Evolutionary conservation across 129 eudicot species (phyloP).

Genomic region (Cynara cardunculus): DNA sequence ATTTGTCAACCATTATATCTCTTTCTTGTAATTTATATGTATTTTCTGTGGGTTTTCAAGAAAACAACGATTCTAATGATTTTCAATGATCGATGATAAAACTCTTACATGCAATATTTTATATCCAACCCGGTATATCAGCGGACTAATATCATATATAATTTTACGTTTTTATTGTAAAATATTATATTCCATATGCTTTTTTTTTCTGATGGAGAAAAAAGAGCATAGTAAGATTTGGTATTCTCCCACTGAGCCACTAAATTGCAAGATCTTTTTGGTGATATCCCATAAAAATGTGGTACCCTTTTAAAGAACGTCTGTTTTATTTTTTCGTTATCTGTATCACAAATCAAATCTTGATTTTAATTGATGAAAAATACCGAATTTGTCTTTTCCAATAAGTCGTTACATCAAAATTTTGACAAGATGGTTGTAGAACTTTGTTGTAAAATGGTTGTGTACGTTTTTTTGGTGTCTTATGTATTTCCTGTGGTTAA

Average conservation of each 20-base stretch:
- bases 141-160: too few species aligned
- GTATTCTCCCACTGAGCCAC: constrained; percentile 7
- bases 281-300: not conserved
- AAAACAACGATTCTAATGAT: not conserved
- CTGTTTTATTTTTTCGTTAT: not conserved
- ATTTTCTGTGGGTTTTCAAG: not conserved
- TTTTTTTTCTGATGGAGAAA: not conserved
- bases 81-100: not conserved
- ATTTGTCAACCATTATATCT: not conserved
- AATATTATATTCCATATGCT: not conserved
- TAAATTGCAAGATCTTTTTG: not conserved
- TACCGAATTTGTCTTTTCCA: not conserved
- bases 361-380: not conserved
- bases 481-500: not conserved
- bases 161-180: not conserved
- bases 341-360: not conserved
- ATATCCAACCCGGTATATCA: too few species aligned
- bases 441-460: not conserved
- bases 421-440: not conserved
- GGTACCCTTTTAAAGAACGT: not conserved
- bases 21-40: not conserved
- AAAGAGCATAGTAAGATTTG: constrained; percentile 1
- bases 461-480: not conserved
- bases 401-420: not conserved
- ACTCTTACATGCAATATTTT: not conserved